Percentiles rank a stretch among this genome's conserved stretches.
These are phyloP conservation scores for Parietaria judaica DNA, from an alignment of 306 rosid species.

Conservation along the genomic window DNA sequence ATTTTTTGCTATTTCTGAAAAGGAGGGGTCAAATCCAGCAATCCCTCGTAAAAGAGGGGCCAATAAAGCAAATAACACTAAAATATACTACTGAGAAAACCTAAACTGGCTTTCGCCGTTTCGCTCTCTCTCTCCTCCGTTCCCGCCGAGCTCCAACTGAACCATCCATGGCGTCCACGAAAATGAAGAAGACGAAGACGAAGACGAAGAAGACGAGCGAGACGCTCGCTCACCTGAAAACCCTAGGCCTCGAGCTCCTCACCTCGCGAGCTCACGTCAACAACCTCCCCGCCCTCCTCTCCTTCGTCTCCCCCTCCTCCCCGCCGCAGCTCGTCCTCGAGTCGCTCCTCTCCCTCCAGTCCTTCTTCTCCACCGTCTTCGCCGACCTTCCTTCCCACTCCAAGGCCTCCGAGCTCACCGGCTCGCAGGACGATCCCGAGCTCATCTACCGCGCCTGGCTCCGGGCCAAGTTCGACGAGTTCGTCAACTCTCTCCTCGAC, in stretches of 20 bases:
- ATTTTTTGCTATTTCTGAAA: too few relatives aligned
- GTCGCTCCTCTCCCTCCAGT: constrained; percentile 72
- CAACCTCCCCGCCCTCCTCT: constrained; percentile 76
- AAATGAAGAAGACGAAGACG: constrained; percentile 33
- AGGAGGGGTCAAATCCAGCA: too few relatives aligned
- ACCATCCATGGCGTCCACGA: constrained; percentile 34
- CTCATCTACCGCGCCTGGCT: constrained; percentile 70
- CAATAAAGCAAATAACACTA: too few relatives aligned
- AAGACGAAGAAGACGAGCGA: constrained; percentile 28
- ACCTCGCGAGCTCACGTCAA: constrained; percentile 64
- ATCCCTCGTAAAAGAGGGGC: too few relatives aligned
- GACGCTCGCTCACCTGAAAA: constrained; percentile 48
- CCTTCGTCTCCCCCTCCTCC: constrained; percentile 53
- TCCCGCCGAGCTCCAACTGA: constrained; percentile 21
- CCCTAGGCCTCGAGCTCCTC: constrained; percentile 72
- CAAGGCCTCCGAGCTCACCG: constrained; percentile 15
- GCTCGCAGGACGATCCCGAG: constrained; percentile 37
- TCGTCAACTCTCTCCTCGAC: constrained; percentile 47
- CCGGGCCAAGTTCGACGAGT: constrained; percentile 74
- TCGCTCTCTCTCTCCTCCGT: background rate
- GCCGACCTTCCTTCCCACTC: constrained; percentile 47
- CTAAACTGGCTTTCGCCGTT: background rate
- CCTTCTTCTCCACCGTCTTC: constrained; percentile 64
- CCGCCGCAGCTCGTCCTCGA: constrained; percentile 64
- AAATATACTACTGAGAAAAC: background rate